A percentile compares a stretch with the other conserved stretches of the same genome.
phyloP scores from a whole-genome alignment of 2,329 filamentous ascomycete species.

The Xylariaceae sp. region DNA sequence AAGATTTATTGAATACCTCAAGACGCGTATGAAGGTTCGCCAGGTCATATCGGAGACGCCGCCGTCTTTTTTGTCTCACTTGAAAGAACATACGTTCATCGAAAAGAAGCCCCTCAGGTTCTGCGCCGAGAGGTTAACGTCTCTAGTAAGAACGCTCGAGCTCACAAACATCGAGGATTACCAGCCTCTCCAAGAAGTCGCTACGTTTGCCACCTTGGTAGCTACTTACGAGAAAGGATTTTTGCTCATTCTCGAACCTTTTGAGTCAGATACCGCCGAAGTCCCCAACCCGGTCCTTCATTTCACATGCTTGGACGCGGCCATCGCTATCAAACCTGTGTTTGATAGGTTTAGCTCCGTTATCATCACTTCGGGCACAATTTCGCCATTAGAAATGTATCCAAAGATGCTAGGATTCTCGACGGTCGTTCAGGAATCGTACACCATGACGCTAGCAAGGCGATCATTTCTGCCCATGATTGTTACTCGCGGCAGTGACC shows the following conservation, averaged over 20 bases:
- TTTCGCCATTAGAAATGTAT: constrained; percentile 98
- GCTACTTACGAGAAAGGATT: constrained; percentile 98
- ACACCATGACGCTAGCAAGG: constrained; percentile 92
- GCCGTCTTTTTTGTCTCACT: constrained; percentile 87
- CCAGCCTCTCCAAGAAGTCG: constrained; percentile 94
- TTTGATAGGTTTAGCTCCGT: constrained; percentile 98
- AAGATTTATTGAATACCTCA: constrained; percentile 96
- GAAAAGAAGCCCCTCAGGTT: constrained; percentile 94
- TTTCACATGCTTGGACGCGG: constrained; percentile 94
- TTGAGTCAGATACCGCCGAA: constrained; percentile 91
- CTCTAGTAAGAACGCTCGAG: constrained; percentile 91
- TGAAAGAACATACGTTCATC: constrained; percentile 96
- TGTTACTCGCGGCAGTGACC: constrained; percentile 92
- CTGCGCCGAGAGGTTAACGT: constrained; percentile 92
- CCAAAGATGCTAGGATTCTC: constrained; percentile 96
- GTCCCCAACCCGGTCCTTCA: constrained; percentile 97
- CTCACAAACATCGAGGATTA: constrained; percentile 98
- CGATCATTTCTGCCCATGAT: constrained; percentile 98
- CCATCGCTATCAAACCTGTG: constrained; percentile 96
- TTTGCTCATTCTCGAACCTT: constrained; percentile 93
- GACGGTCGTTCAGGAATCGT: constrained; percentile 94
- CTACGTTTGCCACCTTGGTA: constrained; percentile 93
- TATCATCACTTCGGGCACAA: constrained; percentile 96
- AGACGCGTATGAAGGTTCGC: constrained; percentile 97
- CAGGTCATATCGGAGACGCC: constrained; percentile 98